A percentile compares a stretch with the other conserved stretches of the same genome.
Conservation (phyloP, 345 rosid genomes). For the Kandelia obovata region DNA sequence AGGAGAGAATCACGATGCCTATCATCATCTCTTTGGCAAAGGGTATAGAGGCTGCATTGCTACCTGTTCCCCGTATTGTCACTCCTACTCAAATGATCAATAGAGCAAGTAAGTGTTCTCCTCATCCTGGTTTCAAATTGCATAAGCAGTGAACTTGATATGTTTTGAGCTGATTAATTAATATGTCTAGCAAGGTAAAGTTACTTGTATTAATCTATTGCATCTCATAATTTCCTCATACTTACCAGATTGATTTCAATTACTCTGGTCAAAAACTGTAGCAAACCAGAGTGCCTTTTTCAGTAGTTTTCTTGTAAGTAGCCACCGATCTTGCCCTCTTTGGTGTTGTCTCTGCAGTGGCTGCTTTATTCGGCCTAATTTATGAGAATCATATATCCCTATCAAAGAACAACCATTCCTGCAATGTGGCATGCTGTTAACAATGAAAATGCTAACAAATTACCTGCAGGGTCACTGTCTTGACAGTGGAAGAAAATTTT, state of each 20-base stretch:
- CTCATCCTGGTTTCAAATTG: neutral
- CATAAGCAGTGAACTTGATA: neutral
- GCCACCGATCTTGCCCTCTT: no score
- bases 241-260: conserved; percentile 1
- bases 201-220: no score
- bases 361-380: neutral
- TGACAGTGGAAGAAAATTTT: no score
- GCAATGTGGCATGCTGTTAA: no score
- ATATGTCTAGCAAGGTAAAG: neutral
- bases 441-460: no score
- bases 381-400: no score
- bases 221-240: neutral
- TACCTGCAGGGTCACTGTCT: no score
- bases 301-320: no score
- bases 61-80: conserved; percentile 71
- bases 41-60: conserved; percentile 85
- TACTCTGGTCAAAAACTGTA: neutral
- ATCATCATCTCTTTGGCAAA: conserved; percentile 82
- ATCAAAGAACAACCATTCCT: no score
- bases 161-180: no score
- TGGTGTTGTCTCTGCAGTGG: neutral
- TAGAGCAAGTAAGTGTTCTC: conserved; percentile 67
- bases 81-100: conserved; percentile 93
- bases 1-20: conserved; percentile 73
- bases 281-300: neutral